Base-by-base conservation (phyloP, 495 filamentous ascomycete genomes). In the Trichoderma asperelloides region DNA sequence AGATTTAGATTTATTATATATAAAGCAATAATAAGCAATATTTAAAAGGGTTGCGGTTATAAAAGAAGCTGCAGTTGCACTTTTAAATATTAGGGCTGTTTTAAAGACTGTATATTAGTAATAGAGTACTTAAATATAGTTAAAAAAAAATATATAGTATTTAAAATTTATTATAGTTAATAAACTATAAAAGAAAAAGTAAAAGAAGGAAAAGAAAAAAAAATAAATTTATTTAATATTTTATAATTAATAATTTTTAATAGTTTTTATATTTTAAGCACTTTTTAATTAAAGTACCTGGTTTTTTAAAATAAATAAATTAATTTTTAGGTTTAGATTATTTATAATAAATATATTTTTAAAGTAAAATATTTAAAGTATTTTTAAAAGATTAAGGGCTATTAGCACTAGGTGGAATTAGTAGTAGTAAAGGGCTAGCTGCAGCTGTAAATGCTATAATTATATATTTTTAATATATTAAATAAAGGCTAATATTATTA, bases 301-400 rank as follows among this genome's bases (percentile, higher is more conserved):
- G 15, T 11, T 62, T 33, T 7, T 51, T 66, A 2, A 66, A 55
- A 66, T 66, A 51, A 39, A 60, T 30, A 37, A 66, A 62, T 40
- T 57, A 33, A 40, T 62, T 62, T 33, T 60, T 66, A 9, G n/a
- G 57, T 18, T 62, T 62, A 27, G 21, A 5, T 16, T 62, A 6
- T 27, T 62, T 62, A 62, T 62, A 62, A 62, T 62, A 62, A 62
- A 21, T 62, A 18, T 18, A 62, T 33, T 62, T 12, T 25, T 33
- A 33, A 33, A 33, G 16, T 21, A 27, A 16, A 7, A n/a, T n/a
- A n/a, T n/a, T n/a, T n/a, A n/a, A n/a, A n/a, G n/a, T 27, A n/a
- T 57, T 57, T 7, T 57, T 27, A n/a, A 27, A 27, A 21, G 7
- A 27, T 33, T 33, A 28, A 62, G n/a, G 13, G 8, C 13, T 11